Base-by-base conservation (phyloP, 2,329 filamentous ascomycete genomes). In the Penicillium sp. region DNA sequence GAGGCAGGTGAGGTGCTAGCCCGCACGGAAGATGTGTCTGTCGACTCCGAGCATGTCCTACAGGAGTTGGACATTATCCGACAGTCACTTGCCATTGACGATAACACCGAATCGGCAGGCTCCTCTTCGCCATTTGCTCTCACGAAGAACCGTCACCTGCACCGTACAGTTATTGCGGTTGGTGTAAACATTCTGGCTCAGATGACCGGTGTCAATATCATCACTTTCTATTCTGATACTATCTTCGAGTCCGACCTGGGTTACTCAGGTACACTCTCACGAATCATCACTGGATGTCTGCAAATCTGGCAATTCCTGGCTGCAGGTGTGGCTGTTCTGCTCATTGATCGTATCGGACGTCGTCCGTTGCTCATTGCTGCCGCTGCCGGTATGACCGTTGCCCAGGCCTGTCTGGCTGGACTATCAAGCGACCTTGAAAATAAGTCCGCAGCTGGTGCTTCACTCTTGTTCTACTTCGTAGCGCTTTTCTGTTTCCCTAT, bases 401-500 rank as follows among this genome's bases (percentile, higher is more conserved):
- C 60, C 3, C 60, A 63, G 43, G 54, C 48, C 25, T 61, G 57
- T 40, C 49, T 65, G 1, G 60, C 59, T 0, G 60, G 62, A 3
- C 39, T 65, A 3, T 58, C 57, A 3, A 65, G 60, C 44, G 61
- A 66, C 33, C 47, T 60, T 0, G 66, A 67, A 9, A 81, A 82
- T 68, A 71, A 71, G 5, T 55, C 73, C 0, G 78, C 82, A 3
- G 78, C 80, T 59, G 78, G 84, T 40, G 79, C 76, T 0, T 80
- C 80, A 1, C 80, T 80, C 1, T 76, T 82, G 61, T 85, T 85
- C 71, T 77, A 86, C 51, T 86, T 83, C 69, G 69, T 85, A 34
- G 86, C 82, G 72, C 82, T 84, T 70, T 82, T 81, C 65, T 85
- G 85, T 71, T 81, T 84, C 38, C 82, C 82, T 0, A 82, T 85